These are phyloP conservation scores for Luvunga scandens DNA, from an alignment of 345 rosid genomes.

Conservation along the genomic window DNA sequence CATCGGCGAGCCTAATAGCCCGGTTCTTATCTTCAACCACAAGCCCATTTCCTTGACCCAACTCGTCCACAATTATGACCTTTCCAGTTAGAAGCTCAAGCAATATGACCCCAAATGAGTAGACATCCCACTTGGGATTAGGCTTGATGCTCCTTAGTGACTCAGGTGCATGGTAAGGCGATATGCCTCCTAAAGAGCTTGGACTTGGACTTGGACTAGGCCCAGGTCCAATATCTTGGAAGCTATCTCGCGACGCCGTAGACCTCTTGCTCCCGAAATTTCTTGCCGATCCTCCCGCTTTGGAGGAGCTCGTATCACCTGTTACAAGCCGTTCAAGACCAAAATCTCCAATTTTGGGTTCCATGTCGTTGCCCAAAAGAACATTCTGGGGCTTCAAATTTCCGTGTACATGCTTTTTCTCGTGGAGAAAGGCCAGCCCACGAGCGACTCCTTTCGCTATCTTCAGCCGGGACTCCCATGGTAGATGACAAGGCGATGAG, in stretches of 20 bases:
- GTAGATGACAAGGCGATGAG: slow-evolving; percentile 76
- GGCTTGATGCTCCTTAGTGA: slow-evolving; percentile 82
- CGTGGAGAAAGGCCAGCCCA: slow-evolving; percentile 77
- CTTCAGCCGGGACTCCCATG: slow-evolving; percentile 86
- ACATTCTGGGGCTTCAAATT: slow-evolving; percentile 89
- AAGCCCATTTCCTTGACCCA: slow-evolving; percentile 86
- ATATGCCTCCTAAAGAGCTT: slow-evolving; percentile 54
- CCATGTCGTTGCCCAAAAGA: slow-evolving; percentile 69
- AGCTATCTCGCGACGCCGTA: slow-evolving; percentile 46
- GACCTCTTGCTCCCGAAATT: slow-evolving; percentile 89
- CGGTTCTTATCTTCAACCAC: slow-evolving; percentile 55
- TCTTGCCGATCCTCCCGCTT: slow-evolving; percentile 57
- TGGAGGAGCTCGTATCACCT: slow-evolving; percentile 58
- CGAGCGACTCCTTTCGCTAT: slow-evolving; percentile 80
- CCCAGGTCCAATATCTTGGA: slow-evolving; percentile 51
- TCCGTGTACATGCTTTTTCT: slow-evolving; percentile 83
- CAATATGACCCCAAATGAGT: slow-evolving; percentile 71
- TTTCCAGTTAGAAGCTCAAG: slow-evolving; percentile 85
- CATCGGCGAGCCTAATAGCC: slow-evolving; percentile 69
- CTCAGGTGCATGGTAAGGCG: slow-evolving; percentile 80
- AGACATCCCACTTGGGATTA: slow-evolving; percentile 87
- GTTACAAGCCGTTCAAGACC: slow-evolving; percentile 76
- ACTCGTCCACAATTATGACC: slow-evolving; percentile 64
- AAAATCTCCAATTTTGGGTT: slow-evolving; percentile 81
- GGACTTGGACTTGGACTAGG: slow-evolving; percentile 80